A percentile compares a stretch with the other conserved stretches of the same genome.
These are phyloP conservation scores for Solanum virginianum DNA, from an alignment of 257 asterid species.

Conservation along the genomic window DNA sequence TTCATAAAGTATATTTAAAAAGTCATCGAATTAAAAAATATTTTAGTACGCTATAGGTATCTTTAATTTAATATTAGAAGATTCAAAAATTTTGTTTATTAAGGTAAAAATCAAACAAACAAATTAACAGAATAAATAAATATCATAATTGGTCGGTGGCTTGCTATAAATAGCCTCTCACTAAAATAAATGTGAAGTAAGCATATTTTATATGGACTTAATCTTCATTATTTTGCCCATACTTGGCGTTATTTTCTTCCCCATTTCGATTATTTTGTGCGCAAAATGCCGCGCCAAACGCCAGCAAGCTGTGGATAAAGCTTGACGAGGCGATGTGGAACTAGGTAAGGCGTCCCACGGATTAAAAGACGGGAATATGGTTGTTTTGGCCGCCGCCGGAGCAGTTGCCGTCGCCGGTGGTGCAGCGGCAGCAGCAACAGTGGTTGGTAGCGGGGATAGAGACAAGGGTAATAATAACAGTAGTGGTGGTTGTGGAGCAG, in stretches of 20 bases:
- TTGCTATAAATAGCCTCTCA: background rate
- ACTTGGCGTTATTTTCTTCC: background rate
- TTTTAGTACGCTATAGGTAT: too few species aligned
- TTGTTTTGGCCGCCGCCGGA: background rate
- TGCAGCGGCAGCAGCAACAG: background rate
- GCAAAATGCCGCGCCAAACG: background rate
- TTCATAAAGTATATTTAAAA: too few species aligned
- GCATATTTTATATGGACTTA: background rate
- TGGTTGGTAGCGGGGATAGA: background rate
- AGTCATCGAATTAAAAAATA: too few species aligned
- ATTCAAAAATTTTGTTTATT: too few species aligned
- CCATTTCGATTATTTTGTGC: background rate
- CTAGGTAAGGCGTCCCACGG: background rate
- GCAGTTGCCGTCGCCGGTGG: background rate
- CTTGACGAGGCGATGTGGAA: background rate
- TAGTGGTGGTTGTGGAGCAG: background rate
- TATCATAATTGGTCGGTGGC: too few species aligned
- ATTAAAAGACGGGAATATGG: background rate
- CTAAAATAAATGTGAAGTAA: background rate
- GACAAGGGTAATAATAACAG: background rate
- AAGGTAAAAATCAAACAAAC: background rate
- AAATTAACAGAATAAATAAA: background rate
- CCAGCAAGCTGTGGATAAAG: background rate
- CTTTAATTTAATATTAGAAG: too few species aligned
- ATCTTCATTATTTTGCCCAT: background rate